Evolutionary conservation across 2,329 filamentous ascomycete genomes (phyloP).

Genomic region (Nigrospora sphaerica): DNA sequence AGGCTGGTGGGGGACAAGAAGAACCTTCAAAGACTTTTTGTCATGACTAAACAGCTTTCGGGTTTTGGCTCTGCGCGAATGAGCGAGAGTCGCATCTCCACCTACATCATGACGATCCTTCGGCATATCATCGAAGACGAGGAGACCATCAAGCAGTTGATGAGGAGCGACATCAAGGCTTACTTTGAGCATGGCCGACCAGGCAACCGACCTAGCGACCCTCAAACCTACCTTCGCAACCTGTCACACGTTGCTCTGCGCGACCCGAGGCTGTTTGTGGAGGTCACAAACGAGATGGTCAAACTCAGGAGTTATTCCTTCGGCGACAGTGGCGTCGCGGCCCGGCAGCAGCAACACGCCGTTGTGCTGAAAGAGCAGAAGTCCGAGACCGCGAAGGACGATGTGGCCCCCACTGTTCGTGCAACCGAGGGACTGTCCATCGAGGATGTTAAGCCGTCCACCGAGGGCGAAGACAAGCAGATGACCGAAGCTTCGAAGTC

Average conservation of each 20-base stretch:
- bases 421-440: slow-evolving; percentile 39
- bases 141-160: slow-evolving; percentile 81
- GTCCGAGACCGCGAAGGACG: slow-evolving; percentile 24
- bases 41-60: slow-evolving; percentile 90
- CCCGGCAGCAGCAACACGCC: slow-evolving; percentile 16
- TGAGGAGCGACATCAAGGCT: slow-evolving; percentile 81
- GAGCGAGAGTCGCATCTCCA: slow-evolving; percentile 41
- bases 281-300: slow-evolving; percentile 78
- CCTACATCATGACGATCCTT: slow-evolving; percentile 74
- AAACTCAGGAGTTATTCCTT: slow-evolving; percentile 58
- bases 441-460: slow-evolving; percentile 52
- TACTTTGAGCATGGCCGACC: slow-evolving; percentile 57
- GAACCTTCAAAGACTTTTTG: slow-evolving; percentile 82
- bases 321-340: slow-evolving; percentile 21
- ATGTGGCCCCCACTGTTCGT: slow-evolving; percentile 36
- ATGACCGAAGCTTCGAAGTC: slow-evolving; percentile 59
- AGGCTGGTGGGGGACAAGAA: slow-evolving; percentile 75
- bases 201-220: slow-evolving; percentile 53
- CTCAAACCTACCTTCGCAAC: slow-evolving; percentile 64
- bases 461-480: slow-evolving; percentile 51
- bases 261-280: slow-evolving; percentile 77
- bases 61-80: slow-evolving; percentile 71
- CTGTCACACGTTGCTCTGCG: slow-evolving; percentile 76
- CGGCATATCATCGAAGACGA: slow-evolving; percentile 94
- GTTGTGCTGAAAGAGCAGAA: slow-evolving; percentile 34